A percentile compares a stretch with the other conserved stretches of the same genome.
phyloP scores from a whole-genome alignment of 2,329 filamentous ascomycete genomes.

The Claviceps spartinae region DNA sequence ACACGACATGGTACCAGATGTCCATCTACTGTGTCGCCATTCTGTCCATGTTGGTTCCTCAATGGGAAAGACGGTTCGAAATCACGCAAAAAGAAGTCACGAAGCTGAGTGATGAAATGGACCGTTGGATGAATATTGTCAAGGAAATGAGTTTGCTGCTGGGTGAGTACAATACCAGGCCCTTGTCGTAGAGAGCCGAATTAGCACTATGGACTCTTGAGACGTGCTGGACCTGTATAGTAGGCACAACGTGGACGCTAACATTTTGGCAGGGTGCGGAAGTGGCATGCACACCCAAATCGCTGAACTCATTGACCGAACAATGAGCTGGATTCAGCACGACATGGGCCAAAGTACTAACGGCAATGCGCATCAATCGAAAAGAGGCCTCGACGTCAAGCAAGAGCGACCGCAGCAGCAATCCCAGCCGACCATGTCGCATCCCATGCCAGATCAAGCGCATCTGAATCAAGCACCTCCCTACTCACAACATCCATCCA shows the following conservation, averaged over 20 bases:
- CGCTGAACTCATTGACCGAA: slow-evolving; percentile 34
- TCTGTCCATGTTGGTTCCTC: slow-evolving; percentile 56
- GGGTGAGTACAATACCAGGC: slow-evolving; percentile 28
- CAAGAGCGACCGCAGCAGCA: slow-evolving; percentile 23
- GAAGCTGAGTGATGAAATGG: slow-evolving; percentile 53
- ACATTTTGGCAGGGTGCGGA: slow-evolving; percentile 25
- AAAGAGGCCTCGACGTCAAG: slow-evolving; percentile 18
- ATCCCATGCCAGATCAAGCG: slow-evolving; percentile 21
- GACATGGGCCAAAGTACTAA: slow-evolving; percentile 24
- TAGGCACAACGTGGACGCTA: slow-evolving; percentile 3
- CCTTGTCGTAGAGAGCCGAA: background rate
- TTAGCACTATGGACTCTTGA: background rate
- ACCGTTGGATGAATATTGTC: slow-evolving; percentile 54
- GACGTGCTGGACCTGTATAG: background rate
- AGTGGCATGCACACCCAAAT: slow-evolving; percentile 30
- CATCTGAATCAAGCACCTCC: slow-evolving; percentile 11
- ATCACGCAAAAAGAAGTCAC: slow-evolving; percentile 45
- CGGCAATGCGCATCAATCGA: slow-evolving; percentile 4
- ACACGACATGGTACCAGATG: slow-evolving; percentile 66
- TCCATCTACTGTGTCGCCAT: slow-evolving; percentile 61
- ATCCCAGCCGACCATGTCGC: slow-evolving; percentile 10
- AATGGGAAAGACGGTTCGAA: slow-evolving; percentile 51
- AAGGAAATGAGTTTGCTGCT: slow-evolving; percentile 52
- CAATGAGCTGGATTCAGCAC: slow-evolving; percentile 37
- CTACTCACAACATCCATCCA: slow-evolving; percentile 14